Base-by-base conservation (phyloP, 2,329 filamentous ascomycete genomes). In the Apiospora hydei region DNA sequence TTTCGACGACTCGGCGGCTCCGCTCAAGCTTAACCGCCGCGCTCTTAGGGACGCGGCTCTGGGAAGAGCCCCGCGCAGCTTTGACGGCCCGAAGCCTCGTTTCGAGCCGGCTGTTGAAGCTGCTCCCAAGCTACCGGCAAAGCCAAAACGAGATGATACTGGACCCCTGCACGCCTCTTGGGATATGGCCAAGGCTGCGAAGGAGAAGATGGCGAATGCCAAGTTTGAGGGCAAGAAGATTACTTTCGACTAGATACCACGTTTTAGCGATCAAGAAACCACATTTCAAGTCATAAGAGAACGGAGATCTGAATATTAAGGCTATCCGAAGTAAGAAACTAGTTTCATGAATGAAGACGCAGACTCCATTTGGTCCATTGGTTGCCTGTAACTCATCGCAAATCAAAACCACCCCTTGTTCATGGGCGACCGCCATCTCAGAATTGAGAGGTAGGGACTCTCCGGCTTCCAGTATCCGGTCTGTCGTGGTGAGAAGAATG, bases 131-230 rank as follows among this genome's bases (percentile, higher is more conserved):
- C 70, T 73, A 75, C 79, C 80, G 18, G 46, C n/a, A 14, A 76
- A 80, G 30, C 80, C 83, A 71, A 86, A 83, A 76, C 84, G 86
- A 72, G 86, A 88, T 66, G 85, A 88, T 77, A 78, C 79, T 10
- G 88, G 88, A 0, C 75, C 86, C 4, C 79, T 93, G 76, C 91
- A 93, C 83, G 88, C 90, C 1, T 90, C 88, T 77, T 92, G 90
- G 90, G 88, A 88, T 75, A 90, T 90, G 71, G 88, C 85, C 74
- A 90, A 89, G 81, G 88, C 88, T 81, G 87, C 87, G 0, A 91
- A 91, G 80, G 88, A 90, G 76, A 83, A 83, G 73, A 83, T 87
- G 74, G 84, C 87, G 77, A 85, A 84, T 66, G 85, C 85, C 30
- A 81, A 83, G 30, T 91, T 90, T 79, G 77, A 85, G 71, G 89